Evolutionary conservation across 2,329 filamentous ascomycete genomes (phyloP), one percentile per base, ranked within the genome.

Genomic region (Didymella glomerata): DNA sequence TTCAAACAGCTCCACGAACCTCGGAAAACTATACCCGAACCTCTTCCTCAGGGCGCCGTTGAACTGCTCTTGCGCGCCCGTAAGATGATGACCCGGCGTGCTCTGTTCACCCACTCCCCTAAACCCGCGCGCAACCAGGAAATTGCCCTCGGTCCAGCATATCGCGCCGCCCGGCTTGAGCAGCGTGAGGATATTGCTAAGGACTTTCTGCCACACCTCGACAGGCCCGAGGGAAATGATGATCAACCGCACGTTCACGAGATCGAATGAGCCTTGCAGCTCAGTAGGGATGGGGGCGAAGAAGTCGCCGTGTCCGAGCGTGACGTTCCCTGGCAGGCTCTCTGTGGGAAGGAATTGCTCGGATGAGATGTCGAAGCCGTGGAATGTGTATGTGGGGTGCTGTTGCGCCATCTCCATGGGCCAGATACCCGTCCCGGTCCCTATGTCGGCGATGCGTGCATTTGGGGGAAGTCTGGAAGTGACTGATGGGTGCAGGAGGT

Each of bases 371-470:
- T 76, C 73, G 58, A 67, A 71, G 51, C 72, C 72, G 40, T 64
- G 55, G 59, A 73, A 69, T 2, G 58, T 53, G 50, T 70, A 65
- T 14, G 64, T 68, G 1, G 67, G 36, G 41, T 2, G 70, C 68
- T 1, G 64, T 25, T 59, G 57, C 10, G 69, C 61, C 20, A 70
- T 41, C 34, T 73, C 71, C 13, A 58, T 59, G 18, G 70, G 63
- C 72, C 71, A 76, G 45, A 74, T 71, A 16, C 72, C 72, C 0
- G 72, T 74, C 0, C 73, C 73, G 10, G 67, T 69, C 22, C 67
- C 72, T 44, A 76, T 49, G 51, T 76, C 73, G 45, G 71, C 71
- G 46, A 76, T 71, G 2, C 63, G 62, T 5, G 72, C 69, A 38
- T 67, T 62, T 8, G 50, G 25, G 11, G 70, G 69, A 0, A 73